Conservation (phyloP, 257 asterid species). For the Solanum ossicruentum region DNA sequence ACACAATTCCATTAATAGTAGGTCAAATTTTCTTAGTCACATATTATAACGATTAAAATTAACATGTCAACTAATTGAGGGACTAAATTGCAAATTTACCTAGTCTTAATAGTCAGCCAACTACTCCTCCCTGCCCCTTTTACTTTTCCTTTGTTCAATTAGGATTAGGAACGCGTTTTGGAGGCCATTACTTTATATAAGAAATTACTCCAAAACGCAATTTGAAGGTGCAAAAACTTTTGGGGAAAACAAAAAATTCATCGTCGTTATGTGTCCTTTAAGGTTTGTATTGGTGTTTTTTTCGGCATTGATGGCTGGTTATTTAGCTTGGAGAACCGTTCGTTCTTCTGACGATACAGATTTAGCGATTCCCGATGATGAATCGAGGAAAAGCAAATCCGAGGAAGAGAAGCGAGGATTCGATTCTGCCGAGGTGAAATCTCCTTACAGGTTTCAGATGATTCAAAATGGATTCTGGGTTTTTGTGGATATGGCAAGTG, state of each 20-base stretch:
- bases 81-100: not conserved
- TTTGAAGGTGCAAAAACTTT: not conserved
- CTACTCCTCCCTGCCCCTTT: slow-evolving; percentile 1
- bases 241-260: not conserved
- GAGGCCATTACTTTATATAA: not conserved
- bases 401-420: not conserved
- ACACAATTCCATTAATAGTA: not conserved
- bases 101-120: not conserved
- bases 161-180: not conserved
- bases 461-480: slow-evolving; percentile 31
- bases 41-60: not conserved
- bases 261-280: slow-evolving; percentile 34
- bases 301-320: slow-evolving; percentile 41
- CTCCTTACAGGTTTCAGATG: not conserved
- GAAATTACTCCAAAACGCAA: not conserved
- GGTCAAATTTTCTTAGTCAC: not conserved
- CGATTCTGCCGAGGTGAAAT: slow-evolving; percentile 1
- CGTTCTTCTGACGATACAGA: not conserved
- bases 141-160: not conserved
- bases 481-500: slow-evolving; percentile 44
- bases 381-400: not conserved
- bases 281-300: slow-evolving; percentile 42
- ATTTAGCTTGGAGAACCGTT: slow-evolving; percentile 35
- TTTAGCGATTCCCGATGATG: not conserved
- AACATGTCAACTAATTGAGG: not conserved